Conservation (phyloP, 1,284 basidiomycete species). For the Puccinia novopanici region DNA sequence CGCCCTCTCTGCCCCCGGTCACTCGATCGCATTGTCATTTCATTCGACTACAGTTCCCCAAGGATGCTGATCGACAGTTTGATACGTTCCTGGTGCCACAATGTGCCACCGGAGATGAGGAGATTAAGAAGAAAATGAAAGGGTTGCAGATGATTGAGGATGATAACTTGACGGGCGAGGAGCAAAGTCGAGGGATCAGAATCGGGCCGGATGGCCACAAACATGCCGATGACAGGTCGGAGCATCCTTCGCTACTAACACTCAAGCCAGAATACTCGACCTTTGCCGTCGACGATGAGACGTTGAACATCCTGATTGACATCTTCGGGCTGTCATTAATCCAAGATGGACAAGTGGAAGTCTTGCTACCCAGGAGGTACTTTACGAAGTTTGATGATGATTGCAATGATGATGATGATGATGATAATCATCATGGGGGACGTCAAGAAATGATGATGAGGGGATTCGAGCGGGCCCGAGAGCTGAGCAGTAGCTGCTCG, state of each 20-base stretch:
- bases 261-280: conserved; percentile 18
- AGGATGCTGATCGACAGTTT: conserved; percentile 7
- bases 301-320: conserved; percentile 35
- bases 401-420: background rate
- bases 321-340: conserved; percentile 42
- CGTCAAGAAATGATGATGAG: background rate
- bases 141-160: conserved; percentile 27
- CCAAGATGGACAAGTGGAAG: conserved; percentile 49
- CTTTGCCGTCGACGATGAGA: conserved; percentile 41
- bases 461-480: background rate
- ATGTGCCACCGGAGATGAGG: conserved; percentile 49
- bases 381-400: conserved; percentile 29
- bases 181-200: conserved; percentile 45
- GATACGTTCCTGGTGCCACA: conserved; percentile 51
- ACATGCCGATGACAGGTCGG: conserved; percentile 7
- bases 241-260: conserved; percentile 1
- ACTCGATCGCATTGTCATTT: conserved; percentile 51
- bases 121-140: conserved; percentile 41
- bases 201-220: conserved; percentile 44
- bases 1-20: conserved; percentile 44
- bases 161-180: conserved; percentile 43
- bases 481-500: background rate
- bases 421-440: background rate
- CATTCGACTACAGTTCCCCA: conserved; percentile 42
- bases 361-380: conserved; percentile 23